phyloP scores from a whole-genome alignment of 1,284 basidiomycete species.

The Boletus mariae region DNA sequence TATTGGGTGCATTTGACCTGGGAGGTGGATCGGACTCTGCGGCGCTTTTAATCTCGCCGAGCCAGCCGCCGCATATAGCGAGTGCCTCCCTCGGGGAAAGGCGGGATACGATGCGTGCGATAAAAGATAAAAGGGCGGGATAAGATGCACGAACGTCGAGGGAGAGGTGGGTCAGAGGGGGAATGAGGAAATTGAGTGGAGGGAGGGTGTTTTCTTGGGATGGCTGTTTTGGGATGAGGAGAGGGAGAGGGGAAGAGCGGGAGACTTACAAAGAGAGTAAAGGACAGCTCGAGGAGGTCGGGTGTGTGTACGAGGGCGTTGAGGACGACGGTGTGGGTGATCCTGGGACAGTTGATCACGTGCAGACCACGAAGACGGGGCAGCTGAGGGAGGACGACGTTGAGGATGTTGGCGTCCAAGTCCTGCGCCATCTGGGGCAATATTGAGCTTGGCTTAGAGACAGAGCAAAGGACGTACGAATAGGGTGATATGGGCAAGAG shows the following conservation, averaged over 20 bases:
- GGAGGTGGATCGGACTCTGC: conserved; percentile 6
- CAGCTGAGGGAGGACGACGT: conserved; percentile 44
- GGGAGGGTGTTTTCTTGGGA: conserved; percentile 27
- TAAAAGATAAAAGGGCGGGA: conserved; percentile 20
- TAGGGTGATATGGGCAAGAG: conserved; percentile 52
- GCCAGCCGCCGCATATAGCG: conserved; percentile 29
- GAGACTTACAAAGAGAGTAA: conserved; percentile 50
- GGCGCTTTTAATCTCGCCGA: conserved; percentile 22
- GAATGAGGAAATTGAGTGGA: conserved; percentile 34
- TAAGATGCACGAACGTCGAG: conserved; percentile 44
- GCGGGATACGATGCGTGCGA: conserved; percentile 13
- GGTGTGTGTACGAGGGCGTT: conserved; percentile 46
- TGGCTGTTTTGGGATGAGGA: conserved; percentile 35
- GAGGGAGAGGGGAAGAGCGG: not conserved
- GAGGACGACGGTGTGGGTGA: conserved; percentile 50
- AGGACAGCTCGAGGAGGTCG: conserved; percentile 47
- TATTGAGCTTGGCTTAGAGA: not conserved
- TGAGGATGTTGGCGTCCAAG: conserved; percentile 49
- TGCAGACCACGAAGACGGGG: conserved; percentile 54
- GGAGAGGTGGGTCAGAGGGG: conserved; percentile 49
- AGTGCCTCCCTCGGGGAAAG: conserved; percentile 16
- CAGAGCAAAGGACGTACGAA: conserved; percentile 41
- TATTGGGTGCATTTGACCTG: not conserved
- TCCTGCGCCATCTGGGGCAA: conserved; percentile 49
- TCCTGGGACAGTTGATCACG: conserved; percentile 53